Evolutionary conservation across 2,329 filamentous ascomycete species (phyloP).

Genomic region (Parafenestella ontariensis): DNA sequence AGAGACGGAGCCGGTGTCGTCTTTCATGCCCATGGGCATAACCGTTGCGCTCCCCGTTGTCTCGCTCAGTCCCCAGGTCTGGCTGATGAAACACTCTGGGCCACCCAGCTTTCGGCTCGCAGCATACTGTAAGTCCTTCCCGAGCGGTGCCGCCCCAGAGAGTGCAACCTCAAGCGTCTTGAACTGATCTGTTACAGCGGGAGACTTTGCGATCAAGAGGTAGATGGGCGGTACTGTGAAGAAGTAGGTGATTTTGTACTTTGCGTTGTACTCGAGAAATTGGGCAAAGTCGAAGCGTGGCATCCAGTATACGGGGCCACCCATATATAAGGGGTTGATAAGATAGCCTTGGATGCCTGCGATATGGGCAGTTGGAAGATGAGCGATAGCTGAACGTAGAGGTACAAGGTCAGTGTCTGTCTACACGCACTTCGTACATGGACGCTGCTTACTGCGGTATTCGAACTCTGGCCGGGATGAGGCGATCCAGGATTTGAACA

Average conservation of each 20-base stretch:
- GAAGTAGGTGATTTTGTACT: slow-evolving; percentile 61
- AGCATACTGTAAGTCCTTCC: slow-evolving; percentile 60
- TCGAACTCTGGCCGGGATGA: slow-evolving; percentile 34
- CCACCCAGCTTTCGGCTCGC: slow-evolving; percentile 60
- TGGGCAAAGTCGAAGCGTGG: slow-evolving; percentile 62
- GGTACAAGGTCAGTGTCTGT: too few relatives aligned
- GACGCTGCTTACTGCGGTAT: too few relatives aligned
- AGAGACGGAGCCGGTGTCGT: slow-evolving; percentile 58
- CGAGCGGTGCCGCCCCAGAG: slow-evolving; percentile 65
- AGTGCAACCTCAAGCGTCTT: slow-evolving; percentile 56
- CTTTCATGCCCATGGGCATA: slow-evolving; percentile 50
- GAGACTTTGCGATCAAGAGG: slow-evolving; percentile 64
- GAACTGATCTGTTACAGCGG: slow-evolving; percentile 64
- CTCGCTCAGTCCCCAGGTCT: slow-evolving; percentile 67
- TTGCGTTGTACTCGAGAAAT: slow-evolving; percentile 62
- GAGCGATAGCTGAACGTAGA: slow-evolving; percentile 54
- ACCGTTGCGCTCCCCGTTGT: slow-evolving; percentile 59
- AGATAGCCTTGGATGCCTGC: slow-evolving; percentile 58
- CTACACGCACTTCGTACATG: too few relatives aligned
- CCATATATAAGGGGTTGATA: slow-evolving; percentile 52
- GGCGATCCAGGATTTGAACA: slow-evolving; percentile 39
- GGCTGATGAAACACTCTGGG: slow-evolving; percentile 53
- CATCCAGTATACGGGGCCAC: slow-evolving; percentile 66
- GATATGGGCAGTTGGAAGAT: slow-evolving; percentile 57
- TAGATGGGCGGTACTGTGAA: slow-evolving; percentile 69